A percentile compares a stretch with the other conserved stretches of the same genome.
phyloP scores from a whole-genome alignment of 495 filamentous ascomycete species.

The Staphylotrichum longicolle region DNA sequence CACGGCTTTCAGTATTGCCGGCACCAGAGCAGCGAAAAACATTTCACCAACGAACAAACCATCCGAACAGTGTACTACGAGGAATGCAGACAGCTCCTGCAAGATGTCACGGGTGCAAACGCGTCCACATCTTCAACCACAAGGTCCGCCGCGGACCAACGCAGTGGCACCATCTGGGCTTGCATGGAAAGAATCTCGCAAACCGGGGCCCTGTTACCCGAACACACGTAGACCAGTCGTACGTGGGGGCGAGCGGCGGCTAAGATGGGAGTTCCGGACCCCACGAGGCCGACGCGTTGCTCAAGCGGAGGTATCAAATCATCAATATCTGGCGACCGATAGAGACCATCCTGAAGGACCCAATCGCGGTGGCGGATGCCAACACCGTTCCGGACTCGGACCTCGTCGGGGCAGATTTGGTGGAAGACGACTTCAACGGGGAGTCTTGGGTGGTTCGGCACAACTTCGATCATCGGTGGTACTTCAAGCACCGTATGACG shows the following conservation, averaged over 20 bases:
- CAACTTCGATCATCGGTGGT: slow-evolving; percentile 60
- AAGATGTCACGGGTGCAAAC: slow-evolving; percentile 61
- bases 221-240: slow-evolving; percentile 72
- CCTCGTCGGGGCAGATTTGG: slow-evolving; percentile 63
- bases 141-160: slow-evolving; percentile 60
- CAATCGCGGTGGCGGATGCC: slow-evolving; percentile 60
- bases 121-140: slow-evolving; percentile 70
- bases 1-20: slow-evolving; percentile 42
- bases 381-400: slow-evolving; percentile 60
- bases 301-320: slow-evolving; percentile 64
- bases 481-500: slow-evolving; percentile 65
- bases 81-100: slow-evolving; percentile 58
- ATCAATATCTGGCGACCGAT: slow-evolving; percentile 76
- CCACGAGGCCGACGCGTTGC: slow-evolving; percentile 53
- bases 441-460: slow-evolving; percentile 69
- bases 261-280: slow-evolving; percentile 55
- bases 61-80: slow-evolving; percentile 61
- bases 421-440: slow-evolving; percentile 65
- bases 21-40: slow-evolving; percentile 39
- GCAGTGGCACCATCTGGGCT: slow-evolving; percentile 39
- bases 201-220: slow-evolving; percentile 62
- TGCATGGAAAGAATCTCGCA: slow-evolving; percentile 28
- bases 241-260: slow-evolving; percentile 55
- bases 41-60: slow-evolving; percentile 61
- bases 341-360: slow-evolving; percentile 57